phyloP scores from a whole-genome alignment of 768 basidiomycete genomes.

The Russula foetens region DNA sequence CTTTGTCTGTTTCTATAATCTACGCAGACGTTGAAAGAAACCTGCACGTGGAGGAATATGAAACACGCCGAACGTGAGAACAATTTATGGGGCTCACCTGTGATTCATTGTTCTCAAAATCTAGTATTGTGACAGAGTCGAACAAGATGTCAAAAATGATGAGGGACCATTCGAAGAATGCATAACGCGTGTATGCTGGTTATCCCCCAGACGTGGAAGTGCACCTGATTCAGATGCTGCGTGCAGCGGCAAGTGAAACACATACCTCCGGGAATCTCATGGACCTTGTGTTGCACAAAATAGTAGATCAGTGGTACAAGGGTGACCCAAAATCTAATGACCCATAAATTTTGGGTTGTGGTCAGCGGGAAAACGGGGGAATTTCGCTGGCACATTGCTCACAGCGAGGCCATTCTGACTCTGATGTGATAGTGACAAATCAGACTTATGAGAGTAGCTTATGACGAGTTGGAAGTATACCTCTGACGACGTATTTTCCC shows the following conservation, averaged over 20 bases:
- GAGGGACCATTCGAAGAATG: conserved; percentile 83
- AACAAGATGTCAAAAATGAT: conserved; percentile 66
- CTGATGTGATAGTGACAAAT: conserved; percentile 29
- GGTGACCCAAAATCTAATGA: conserved; percentile 57
- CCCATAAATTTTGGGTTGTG: background rate
- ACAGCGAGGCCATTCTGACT: conserved; percentile 45
- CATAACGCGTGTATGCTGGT: conserved; percentile 77
- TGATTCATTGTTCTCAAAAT: conserved; percentile 46
- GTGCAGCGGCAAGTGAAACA: background rate
- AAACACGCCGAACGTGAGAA: background rate
- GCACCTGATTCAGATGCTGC: background rate
- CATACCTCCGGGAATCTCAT: conserved; percentile 70
- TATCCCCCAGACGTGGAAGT: background rate
- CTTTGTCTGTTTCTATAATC: conserved; percentile 16
- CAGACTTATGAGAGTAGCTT: background rate
- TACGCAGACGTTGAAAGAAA: conserved; percentile 26
- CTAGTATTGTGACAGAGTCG: conserved; percentile 57
- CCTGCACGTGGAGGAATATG: conserved; percentile 14
- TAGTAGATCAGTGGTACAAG: conserved; percentile 74
- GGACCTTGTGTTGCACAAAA: conserved; percentile 79
- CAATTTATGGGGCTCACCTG: conserved; percentile 32
- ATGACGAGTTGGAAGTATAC: conserved; percentile 29
- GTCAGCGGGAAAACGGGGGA: background rate
- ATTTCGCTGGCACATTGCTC: conserved; percentile 17
- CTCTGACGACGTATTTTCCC: conserved; percentile 46